phyloP scores from a whole-genome alignment of 441 rosid genomes.

The Eutrema salsugineum region DNA sequence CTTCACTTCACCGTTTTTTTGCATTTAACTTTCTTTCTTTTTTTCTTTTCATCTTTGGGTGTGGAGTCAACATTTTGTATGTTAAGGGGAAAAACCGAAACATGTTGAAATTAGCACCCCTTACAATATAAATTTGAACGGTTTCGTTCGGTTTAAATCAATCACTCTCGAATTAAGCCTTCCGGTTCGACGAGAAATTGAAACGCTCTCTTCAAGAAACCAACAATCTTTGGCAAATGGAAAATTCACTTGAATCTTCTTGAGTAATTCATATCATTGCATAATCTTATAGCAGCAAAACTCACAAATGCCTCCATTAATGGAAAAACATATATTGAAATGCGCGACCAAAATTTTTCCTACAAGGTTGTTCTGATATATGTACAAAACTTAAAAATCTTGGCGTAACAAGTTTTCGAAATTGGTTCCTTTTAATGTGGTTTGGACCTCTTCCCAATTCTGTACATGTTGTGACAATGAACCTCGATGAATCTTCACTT shows the following conservation, averaged over 20 bases:
- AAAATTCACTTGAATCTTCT: neutral
- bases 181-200: neutral
- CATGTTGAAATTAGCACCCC: neutral
- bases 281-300: neutral
- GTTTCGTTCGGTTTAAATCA: neutral
- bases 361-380: constrained; percentile 10
- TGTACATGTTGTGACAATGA: constrained; percentile 48
- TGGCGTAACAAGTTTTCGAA: constrained; percentile 50
- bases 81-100: neutral
- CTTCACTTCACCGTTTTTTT: neutral
- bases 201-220: neutral
- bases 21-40: neutral
- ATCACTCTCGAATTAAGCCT: neutral
- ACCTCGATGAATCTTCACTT: constrained; percentile 83
- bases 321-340: neutral
- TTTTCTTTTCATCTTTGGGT: neutral
- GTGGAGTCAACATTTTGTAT: neutral
- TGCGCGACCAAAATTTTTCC: neutral
- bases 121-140: neutral
- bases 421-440: constrained; percentile 51
- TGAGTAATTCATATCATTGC: neutral
- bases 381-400: constrained; percentile 23
- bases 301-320: neutral
- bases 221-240: neutral
- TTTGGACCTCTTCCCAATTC: constrained; percentile 64